These are phyloP conservation scores for Myxozyma lipomycoides DNA, from an alignment of 805 yeast genomes.

Conservation along the genomic window DNA sequence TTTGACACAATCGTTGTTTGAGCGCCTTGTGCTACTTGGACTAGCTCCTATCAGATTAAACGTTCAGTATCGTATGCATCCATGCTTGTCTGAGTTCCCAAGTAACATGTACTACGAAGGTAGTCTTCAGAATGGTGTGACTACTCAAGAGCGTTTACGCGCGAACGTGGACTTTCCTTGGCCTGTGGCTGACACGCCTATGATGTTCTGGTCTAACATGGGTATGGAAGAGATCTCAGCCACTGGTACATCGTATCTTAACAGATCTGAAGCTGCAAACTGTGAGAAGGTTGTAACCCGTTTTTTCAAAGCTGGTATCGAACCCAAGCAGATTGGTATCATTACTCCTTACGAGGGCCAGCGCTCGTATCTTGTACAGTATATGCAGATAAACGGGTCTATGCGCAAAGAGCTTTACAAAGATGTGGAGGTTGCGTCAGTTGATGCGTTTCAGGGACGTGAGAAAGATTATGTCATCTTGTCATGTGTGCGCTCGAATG, in stretches of 20 bases:
- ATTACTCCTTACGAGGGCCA: constrained; percentile 96
- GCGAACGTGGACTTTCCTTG: constrained; percentile 70
- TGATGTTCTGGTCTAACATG: constrained; percentile 91
- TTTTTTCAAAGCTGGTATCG: constrained; percentile 70
- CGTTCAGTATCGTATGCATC: constrained; percentile 95
- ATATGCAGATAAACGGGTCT: constrained; percentile 69
- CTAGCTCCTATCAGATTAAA: constrained; percentile 81
- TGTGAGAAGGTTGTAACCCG: constrained; percentile 73
- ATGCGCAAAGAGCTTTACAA: constrained; percentile 60
- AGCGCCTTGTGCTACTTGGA: constrained; percentile 75
- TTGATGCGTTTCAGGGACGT: constrained; percentile 92
- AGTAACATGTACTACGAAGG: constrained; percentile 93
- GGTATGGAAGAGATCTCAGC: constrained; percentile 86
- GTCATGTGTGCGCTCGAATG: constrained; percentile 80
- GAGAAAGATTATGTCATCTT: constrained; percentile 78
- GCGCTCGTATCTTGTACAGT: constrained; percentile 72
- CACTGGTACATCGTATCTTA: constrained; percentile 75
- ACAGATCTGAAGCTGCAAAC: constrained; percentile 85
- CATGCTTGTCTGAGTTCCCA: constrained; percentile 78
- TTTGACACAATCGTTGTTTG: constrained; percentile 78
- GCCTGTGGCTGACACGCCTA: constrained; percentile 81
- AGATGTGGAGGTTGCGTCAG: constrained; percentile 83
- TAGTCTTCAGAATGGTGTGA: constrained; percentile 84
- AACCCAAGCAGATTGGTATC: constrained; percentile 81
- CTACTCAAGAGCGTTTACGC: constrained; percentile 63